Base-by-base conservation (phyloP, 768 basidiomycete genomes). In the Tulasnella calospora region DNA sequence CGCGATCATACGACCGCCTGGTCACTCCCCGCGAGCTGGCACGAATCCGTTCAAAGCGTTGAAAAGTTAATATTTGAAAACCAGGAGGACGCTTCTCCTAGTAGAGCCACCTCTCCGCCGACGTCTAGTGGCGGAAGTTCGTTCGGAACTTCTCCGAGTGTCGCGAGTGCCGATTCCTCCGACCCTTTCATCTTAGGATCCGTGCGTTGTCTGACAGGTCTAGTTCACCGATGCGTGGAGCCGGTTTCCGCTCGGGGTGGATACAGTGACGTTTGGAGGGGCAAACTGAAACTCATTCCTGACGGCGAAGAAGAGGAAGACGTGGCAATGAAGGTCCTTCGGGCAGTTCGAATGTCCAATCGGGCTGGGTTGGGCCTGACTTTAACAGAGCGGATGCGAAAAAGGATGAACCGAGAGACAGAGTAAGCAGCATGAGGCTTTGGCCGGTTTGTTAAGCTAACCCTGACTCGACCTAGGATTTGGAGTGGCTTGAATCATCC, bases 181-280 rank as follows among this genome's bases (percentile, higher is more conserved):
- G 61, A 67, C 61, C 61, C 61, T 17, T 67, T 67, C 30, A 67
- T 27, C 12, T 30, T 67, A 12, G 61, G 61, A 0, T 67, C 61
- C 30, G 61, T 67, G 33, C 61, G 61, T n/a, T 67, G 61, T n/a
- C 61, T 67, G 61, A 67, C 61, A 5, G 61, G 61, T 30, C 23
- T 67, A 30, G 61, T 67, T 33, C 61, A 67, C 61, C 61, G 61
- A 27, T 67, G 61, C 12, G 61, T 67, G 5, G 61, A 67, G 61
- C 61, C 61, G 7, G 17, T 67, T 13, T 67, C 61, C 69, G 77
- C 77, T 40, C 71, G 69, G 3, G 77, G 77, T 15, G 77, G 77
- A 30, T 78, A 40, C 70, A 78, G 77, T 44, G 77, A 78, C 70
- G 77, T 78, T 27, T 76, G 47, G 46, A 71, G 51, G 41, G 67